Evolutionary conservation across 129 eudicot species (phyloP).

Genomic region (Chrysanthemum lavandulifolium): DNA sequence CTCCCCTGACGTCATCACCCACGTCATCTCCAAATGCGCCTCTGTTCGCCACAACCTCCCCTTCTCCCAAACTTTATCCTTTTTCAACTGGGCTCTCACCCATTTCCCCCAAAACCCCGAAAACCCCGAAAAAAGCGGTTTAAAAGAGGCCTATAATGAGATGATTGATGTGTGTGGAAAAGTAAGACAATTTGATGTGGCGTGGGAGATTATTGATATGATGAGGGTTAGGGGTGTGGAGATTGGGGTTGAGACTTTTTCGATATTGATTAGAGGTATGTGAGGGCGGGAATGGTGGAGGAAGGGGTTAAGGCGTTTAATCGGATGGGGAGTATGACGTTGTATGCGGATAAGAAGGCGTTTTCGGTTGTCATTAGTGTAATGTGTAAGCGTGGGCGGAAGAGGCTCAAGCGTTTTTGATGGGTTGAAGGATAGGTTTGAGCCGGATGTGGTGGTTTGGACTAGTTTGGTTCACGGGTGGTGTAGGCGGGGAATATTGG

Average conservation of each 20-base stretch:
- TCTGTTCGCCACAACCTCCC: constrained; percentile 78
- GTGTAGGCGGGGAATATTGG: constrained; percentile 73
- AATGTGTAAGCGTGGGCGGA: constrained; percentile 59
- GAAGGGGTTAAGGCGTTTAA: constrained; percentile 75
- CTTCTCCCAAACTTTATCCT: constrained; percentile 63
- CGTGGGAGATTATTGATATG: constrained; percentile 73
- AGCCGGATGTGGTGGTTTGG: constrained; percentile 68
- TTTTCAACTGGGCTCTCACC: constrained; percentile 72
- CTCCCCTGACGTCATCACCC: constrained; percentile 41
- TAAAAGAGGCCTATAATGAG: constrained; percentile 44
- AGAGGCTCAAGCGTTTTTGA: constrained; percentile 82
- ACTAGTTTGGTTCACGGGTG: constrained; percentile 86
- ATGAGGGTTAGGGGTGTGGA: constrained; percentile 47
- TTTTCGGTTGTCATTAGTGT: constrained; percentile 52
- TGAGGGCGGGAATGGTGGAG: constrained; percentile 67
- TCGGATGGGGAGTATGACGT: constrained; percentile 72
- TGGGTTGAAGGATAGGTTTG: constrained; percentile 59
- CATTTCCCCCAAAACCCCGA: too few relatives aligned
- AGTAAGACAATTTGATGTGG: constrained; percentile 60
- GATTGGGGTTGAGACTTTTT: constrained; percentile 48
- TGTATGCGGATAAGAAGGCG: constrained; percentile 48
- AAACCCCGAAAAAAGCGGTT: background rate
- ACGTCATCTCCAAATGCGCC: constrained; percentile 56
- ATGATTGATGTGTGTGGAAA: constrained; percentile 84
- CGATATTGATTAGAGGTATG: constrained; percentile 64